phyloP scores from a whole-genome alignment of 352 stramenopile species.

The Phytophthora litchii region DNA sequence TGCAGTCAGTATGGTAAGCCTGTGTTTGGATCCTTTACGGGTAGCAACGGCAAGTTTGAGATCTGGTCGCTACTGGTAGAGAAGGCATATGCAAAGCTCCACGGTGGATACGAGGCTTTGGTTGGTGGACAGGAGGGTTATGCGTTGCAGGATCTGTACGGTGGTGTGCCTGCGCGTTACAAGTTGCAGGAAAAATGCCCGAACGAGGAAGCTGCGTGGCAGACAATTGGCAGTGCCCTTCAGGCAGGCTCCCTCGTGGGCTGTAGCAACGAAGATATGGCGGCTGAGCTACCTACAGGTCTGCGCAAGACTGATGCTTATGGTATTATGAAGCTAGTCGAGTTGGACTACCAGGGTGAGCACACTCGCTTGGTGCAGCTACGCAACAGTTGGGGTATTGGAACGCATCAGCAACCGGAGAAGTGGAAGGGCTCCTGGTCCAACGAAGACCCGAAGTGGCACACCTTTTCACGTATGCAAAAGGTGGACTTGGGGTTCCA shows the following conservation, averaged over 20 bases:
- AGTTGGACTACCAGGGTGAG: conserved; percentile 67
- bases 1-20: conserved; percentile 84
- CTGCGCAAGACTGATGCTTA: conserved; percentile 77
- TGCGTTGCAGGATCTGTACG: conserved; percentile 78
- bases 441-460: conserved; percentile 71
- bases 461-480: conserved; percentile 69
- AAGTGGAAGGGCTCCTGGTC: conserved; percentile 81
- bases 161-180: conserved; percentile 69
- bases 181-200: conserved; percentile 70
- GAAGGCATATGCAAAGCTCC: conserved; percentile 95
- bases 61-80: conserved; percentile 94
- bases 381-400: conserved; percentile 83
- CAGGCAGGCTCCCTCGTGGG: conserved; percentile 71
- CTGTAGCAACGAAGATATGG: conserved; percentile 73
- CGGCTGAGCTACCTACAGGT: conserved; percentile 63
- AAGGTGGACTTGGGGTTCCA: conserved; percentile 82
- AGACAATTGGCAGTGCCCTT: conserved; percentile 48
- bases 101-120: conserved; percentile 91
- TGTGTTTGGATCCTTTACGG: conserved; percentile 85
- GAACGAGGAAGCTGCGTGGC: conserved; percentile 65
- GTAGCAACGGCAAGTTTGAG: conserved; percentile 86
- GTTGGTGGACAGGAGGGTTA: conserved; percentile 86
- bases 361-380: conserved; percentile 69
- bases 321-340: conserved; percentile 76
- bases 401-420: conserved; percentile 58